A percentile compares a stretch with the other conserved stretches of the same genome.
Evolutionary conservation across 2,329 filamentous ascomycete genomes (phyloP).

Genomic region (Clarireedia hainanense): DNA sequence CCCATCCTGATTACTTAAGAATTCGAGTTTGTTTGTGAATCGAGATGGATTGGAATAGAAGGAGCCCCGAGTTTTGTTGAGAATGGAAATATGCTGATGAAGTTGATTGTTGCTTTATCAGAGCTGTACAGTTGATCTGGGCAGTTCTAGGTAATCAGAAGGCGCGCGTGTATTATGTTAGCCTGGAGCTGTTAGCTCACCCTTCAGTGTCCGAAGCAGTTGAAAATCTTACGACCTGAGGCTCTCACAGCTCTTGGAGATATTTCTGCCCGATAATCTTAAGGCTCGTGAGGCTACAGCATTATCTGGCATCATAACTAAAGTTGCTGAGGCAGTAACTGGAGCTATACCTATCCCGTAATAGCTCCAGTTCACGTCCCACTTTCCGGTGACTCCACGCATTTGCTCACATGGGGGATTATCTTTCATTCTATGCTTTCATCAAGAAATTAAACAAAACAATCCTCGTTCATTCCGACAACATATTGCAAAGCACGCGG

Average conservation of each 20-base stretch:
- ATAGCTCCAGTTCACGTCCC: no score
- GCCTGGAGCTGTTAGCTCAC: background rate
- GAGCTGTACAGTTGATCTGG: background rate
- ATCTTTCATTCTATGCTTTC: background rate
- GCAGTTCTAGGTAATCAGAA: constrained; percentile 3
- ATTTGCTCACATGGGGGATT: no score
- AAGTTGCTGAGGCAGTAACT: no score
- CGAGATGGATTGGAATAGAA: background rate
- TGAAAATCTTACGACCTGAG: no score
- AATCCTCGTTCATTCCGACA: no score
- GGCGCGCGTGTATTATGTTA: constrained; percentile 9
- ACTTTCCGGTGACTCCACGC: no score
- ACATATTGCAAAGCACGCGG: background rate
- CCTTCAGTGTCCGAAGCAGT: no score
- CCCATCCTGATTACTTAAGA: constrained; percentile 52
- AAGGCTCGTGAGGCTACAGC: no score
- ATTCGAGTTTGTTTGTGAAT: background rate
- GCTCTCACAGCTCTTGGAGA: accelerated
- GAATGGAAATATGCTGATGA: background rate
- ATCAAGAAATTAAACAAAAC: background rate
- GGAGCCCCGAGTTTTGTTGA: background rate
- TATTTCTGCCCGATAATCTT: no score
- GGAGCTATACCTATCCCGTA: no score
- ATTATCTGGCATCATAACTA: no score
- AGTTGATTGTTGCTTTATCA: background rate